These are phyloP conservation scores for Aspergillus baeticus DNA, from an alignment of 495 filamentous ascomycete species.

Conservation along the genomic window DNA sequence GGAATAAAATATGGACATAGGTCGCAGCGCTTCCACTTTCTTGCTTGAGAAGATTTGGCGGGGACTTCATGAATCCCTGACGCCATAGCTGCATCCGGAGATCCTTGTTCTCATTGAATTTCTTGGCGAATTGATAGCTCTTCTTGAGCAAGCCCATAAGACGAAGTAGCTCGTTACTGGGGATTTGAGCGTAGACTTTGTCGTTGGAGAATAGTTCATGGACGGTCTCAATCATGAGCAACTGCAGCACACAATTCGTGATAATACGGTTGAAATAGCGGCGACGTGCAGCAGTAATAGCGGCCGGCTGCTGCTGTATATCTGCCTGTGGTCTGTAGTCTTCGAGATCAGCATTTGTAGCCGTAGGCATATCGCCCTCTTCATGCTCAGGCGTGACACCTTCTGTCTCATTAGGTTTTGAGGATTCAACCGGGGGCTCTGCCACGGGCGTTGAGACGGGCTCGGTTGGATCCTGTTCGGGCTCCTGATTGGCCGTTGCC, in stretches of 20 bases:
- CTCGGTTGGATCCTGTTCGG: slow-evolving; percentile 18
- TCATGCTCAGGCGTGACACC: slow-evolving; percentile 39
- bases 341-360: slow-evolving; percentile 63
- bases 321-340: slow-evolving; percentile 76
- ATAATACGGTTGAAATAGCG: slow-evolving; percentile 99
- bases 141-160: slow-evolving; percentile 93
- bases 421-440: slow-evolving; percentile 40
- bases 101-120: slow-evolving; percentile 97
- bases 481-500: slow-evolving; percentile 26
- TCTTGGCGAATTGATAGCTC: slow-evolving; percentile 91
- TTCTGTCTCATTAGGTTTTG: slow-evolving; percentile 63
- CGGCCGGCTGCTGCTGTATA: slow-evolving; percentile 77
- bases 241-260: slow-evolving; percentile 94
- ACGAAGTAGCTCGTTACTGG: slow-evolving; percentile 80
- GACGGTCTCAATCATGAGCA: slow-evolving; percentile 99
- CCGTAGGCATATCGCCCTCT: slow-evolving; percentile 36
- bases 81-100: slow-evolving; percentile 90
- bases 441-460: slow-evolving; percentile 21
- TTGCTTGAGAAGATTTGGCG: slow-evolving; percentile 97
- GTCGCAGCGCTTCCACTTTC: slow-evolving; percentile 90
- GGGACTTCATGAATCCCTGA: slow-evolving; percentile 99
- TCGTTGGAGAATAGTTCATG: slow-evolving; percentile 98
- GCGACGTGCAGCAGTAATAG: slow-evolving; percentile 88
- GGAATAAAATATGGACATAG: slow-evolving; percentile 88
- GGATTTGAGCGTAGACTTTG: slow-evolving; percentile 89